Evolutionary conservation across 1,139 yeast genomes (phyloP).

Genomic region (Candida sp.): DNA sequence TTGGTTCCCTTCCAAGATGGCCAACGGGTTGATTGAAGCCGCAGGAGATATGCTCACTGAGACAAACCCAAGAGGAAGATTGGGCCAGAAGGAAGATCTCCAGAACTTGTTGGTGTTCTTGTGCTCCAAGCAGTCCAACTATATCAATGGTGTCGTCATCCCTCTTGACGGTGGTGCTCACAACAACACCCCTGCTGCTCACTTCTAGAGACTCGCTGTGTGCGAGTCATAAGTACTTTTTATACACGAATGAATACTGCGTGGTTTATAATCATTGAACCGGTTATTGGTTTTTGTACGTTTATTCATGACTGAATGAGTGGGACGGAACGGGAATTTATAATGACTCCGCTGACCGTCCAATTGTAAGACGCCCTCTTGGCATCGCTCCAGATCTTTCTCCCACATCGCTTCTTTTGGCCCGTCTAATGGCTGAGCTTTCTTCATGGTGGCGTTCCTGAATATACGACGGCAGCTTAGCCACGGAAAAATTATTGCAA

Average conservation of each 20-base stretch:
- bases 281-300: too few relatives aligned
- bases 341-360: too few relatives aligned
- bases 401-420: too few relatives aligned
- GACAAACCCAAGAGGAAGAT: constrained; percentile 65
- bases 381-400: too few relatives aligned
- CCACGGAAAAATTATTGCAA: background rate
- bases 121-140: constrained; percentile 61
- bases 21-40: constrained; percentile 62
- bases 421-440: too few relatives aligned
- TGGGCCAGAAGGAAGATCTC: constrained; percentile 67
- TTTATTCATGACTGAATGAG: too few relatives aligned
- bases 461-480: background rate
- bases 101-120: constrained; percentile 64
- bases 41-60: constrained; percentile 55
- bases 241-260: too few relatives aligned
- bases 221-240: background rate
- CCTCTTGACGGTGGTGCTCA: constrained; percentile 78
- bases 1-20: constrained; percentile 79
- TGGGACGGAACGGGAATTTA: too few relatives aligned
- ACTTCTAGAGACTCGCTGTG: constrained; percentile 13
- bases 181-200: constrained; percentile 25
- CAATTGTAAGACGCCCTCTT: too few relatives aligned
- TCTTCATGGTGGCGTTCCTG: background rate
- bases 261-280: too few relatives aligned
- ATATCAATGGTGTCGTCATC: constrained; percentile 71